These are phyloP conservation scores for Daldinia childiae DNA, from an alignment of 495 filamentous ascomycete genomes.

Conservation along the genomic window DNA sequence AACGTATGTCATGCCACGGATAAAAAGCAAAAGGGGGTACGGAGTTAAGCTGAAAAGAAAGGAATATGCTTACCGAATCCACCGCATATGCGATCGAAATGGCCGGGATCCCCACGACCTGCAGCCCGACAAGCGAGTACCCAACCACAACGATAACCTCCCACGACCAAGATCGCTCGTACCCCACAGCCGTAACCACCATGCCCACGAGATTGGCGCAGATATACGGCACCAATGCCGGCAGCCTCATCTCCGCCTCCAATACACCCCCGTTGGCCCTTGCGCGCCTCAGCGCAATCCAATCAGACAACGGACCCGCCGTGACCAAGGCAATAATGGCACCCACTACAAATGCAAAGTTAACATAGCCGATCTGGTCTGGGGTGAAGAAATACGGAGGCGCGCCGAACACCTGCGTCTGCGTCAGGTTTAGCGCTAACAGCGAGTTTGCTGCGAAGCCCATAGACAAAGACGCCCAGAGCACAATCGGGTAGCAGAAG, in stretches of 20 bases:
- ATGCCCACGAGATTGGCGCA: slow-evolving; percentile 65
- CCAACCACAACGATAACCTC: slow-evolving; percentile 62
- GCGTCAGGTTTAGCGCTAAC: slow-evolving; percentile 69
- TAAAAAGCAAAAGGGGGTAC: background rate
- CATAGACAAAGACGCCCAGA: slow-evolving; percentile 67
- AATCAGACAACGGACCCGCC: slow-evolving; percentile 68
- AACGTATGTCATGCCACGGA: background rate
- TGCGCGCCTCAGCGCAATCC: slow-evolving; percentile 64
- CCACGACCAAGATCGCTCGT: slow-evolving; percentile 67
- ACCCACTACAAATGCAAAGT: slow-evolving; percentile 52
- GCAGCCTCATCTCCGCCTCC: slow-evolving; percentile 73
- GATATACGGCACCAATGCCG: slow-evolving; percentile 67
- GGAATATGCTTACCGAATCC: slow-evolving; percentile 51
- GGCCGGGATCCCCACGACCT: slow-evolving; percentile 68
- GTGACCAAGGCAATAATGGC: slow-evolving; percentile 60
- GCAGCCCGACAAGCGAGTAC: slow-evolving; percentile 65
- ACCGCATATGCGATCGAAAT: slow-evolving; percentile 43
- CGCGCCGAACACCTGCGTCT: slow-evolving; percentile 66
- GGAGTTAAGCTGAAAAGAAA: no score
- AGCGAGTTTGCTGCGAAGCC: slow-evolving; percentile 68
- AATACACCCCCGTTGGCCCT: slow-evolving; percentile 65
- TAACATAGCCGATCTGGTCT: slow-evolving; percentile 62
- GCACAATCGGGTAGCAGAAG: slow-evolving; percentile 68
- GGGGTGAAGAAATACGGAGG: slow-evolving; percentile 67
- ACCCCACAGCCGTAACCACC: slow-evolving; percentile 67